Evolutionary conservation across 805 yeast species (phyloP).

Genomic region (Groenewaldozyma salmanticensis): DNA sequence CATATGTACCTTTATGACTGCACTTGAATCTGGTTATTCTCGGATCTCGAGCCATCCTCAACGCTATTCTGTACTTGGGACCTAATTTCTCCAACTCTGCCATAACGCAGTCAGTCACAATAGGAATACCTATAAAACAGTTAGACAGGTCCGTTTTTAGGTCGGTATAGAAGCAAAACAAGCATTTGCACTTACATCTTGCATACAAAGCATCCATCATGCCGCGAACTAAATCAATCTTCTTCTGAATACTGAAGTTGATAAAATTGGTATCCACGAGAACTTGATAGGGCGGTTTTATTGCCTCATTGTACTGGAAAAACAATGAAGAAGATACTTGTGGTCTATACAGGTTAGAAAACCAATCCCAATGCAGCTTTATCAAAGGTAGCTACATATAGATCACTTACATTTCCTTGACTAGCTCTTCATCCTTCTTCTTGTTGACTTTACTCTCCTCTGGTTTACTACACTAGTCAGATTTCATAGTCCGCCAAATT

Average conservation of each 20-base stretch:
- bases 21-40: slow-evolving; percentile 80
- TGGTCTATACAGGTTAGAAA: slow-evolving; percentile 37
- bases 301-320: slow-evolving; percentile 87
- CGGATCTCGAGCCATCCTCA: slow-evolving; percentile 88
- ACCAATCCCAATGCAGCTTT: too few relatives aligned
- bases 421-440: slow-evolving; percentile 66
- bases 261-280: slow-evolving; percentile 94
- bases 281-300: slow-evolving; percentile 97
- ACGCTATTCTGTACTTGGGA: slow-evolving; percentile 87
- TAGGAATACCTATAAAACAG: slow-evolving; percentile 45
- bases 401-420: slow-evolving; percentile 38
- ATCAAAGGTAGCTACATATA: not conserved
- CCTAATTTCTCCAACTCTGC: slow-evolving; percentile 97
- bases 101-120: slow-evolving; percentile 94
- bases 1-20: slow-evolving; percentile 92
- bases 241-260: slow-evolving; percentile 92
- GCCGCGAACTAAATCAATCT: slow-evolving; percentile 88
- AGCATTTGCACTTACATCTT: slow-evolving; percentile 47
- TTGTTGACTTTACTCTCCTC: slow-evolving; percentile 26
- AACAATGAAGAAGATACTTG: slow-evolving; percentile 94
- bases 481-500: not conserved
- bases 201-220: slow-evolving; percentile 95
- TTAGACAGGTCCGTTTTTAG: not conserved
- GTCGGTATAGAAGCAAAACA: too few relatives aligned
- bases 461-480: slow-evolving; percentile 1